Base-by-base conservation (phyloP, 331 rosid genomes). In the Erythrophleum ivorense region DNA sequence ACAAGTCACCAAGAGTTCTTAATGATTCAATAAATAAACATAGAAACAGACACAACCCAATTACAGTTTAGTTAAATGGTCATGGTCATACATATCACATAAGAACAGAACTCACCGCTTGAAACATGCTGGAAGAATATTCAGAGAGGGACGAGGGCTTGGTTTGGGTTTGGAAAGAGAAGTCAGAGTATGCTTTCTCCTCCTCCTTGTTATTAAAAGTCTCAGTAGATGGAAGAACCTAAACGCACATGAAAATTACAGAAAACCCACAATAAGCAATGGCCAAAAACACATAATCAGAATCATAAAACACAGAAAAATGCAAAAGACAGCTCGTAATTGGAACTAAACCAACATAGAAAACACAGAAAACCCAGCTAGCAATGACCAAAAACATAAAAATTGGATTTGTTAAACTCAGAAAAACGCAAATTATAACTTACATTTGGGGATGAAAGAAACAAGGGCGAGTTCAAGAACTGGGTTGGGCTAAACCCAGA, bases 191-290 rank as follows among this genome's bases (percentile, higher is more conserved):
- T 21, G 40, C 82, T 45, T 86, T 86, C 53, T 84, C 80, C 63
- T 87, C 88, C 71, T 55, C 85, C 73, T 86, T 86, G 64, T 78
- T 77, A 52, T 86, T 83, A 21, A 84, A 87, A 48, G 82, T 46
- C 52, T 87, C 87, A 10, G 94, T 90, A 87, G 99, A 91, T 3
- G 93, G 82, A 87, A 91, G 74, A 84, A 80, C 88, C 99, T 96
- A 71, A 54, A 77, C 31, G 14, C 15, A 57, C 46, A 78, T 40
- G 73, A 15, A 31, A 74, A 82, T 1, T 9, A 68, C 33, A 43
- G 59, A 50, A 84, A 43, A 13, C 63, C 19, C 72, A 87, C 55
- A 38, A 78, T 75, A n/a, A 77, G 78, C n/a, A 11, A 24, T 12
- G 59, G 15, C 41, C 41, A 41, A 31, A 38, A 78, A 78, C 72